Evolutionary conservation across 2,329 filamentous ascomycete genomes (phyloP).

Genomic region (Thermochaetoides dissita): DNA sequence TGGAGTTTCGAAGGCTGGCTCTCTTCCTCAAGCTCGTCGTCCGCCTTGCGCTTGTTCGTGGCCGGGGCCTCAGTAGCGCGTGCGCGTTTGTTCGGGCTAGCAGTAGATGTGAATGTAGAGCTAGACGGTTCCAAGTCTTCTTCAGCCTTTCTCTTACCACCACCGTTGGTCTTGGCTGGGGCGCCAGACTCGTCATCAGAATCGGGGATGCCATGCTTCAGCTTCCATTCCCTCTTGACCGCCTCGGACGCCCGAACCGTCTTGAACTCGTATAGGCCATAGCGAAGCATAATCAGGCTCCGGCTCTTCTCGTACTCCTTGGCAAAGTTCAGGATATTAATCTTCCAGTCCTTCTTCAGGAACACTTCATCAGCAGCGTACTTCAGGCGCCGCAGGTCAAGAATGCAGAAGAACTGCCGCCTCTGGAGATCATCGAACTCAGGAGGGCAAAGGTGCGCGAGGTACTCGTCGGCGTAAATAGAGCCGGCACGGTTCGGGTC

Average conservation of each 20-base stretch:
- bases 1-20: conserved; percentile 36
- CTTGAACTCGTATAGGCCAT: conserved; percentile 50
- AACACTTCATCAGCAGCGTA: conserved; percentile 49
- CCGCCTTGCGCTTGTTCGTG: conserved; percentile 41
- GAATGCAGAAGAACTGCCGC: conserved; percentile 49
- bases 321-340: conserved; percentile 48
- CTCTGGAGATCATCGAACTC: conserved; percentile 45
- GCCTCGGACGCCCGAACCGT: conserved; percentile 45
- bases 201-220: conserved; percentile 39
- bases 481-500: conserved; percentile 37
- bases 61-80: conserved; percentile 28
- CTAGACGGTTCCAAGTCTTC: conserved; percentile 29
- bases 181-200: conserved; percentile 29
- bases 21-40: conserved; percentile 26
- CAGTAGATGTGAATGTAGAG: conserved; percentile 22
- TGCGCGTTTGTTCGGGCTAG: conserved; percentile 33
- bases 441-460: conserved; percentile 41
- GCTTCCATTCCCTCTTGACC: conserved; percentile 43
- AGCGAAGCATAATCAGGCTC: conserved; percentile 45
- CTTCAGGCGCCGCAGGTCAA: conserved; percentile 47
- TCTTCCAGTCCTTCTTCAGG: conserved; percentile 45
- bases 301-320: conserved; percentile 52
- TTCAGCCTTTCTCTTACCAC: conserved; percentile 41
- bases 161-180: conserved; percentile 22
- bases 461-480: conserved; percentile 46